Percentiles rank a stretch among this genome's conserved stretches.
phyloP scores from a whole-genome alignment of 345 rosid species.

The Boechera stricta region DNA sequence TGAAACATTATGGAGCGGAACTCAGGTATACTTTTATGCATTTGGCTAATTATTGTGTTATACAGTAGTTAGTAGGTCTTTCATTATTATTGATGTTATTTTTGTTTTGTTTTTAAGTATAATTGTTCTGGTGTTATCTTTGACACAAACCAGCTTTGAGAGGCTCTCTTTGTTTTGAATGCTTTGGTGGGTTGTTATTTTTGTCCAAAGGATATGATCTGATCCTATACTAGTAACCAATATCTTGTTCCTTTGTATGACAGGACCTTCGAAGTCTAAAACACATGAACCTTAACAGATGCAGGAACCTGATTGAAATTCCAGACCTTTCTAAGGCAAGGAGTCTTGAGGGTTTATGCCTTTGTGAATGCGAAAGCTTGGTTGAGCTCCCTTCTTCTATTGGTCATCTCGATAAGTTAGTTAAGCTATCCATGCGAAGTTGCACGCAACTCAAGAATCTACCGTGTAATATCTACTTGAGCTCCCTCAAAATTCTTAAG shows the following conservation, averaged over 20 bases:
- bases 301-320: slow-evolving; percentile 27
- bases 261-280: slow-evolving; percentile 32
- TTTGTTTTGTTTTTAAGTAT: neutral
- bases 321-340: slow-evolving; percentile 39
- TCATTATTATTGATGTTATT: neutral
- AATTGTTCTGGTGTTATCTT: slow-evolving; percentile 2
- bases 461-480: slow-evolving; percentile 6
- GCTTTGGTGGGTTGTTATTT: neutral
- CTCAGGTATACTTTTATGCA: slow-evolving; percentile 10
- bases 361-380: slow-evolving; percentile 33
- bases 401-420: slow-evolving; percentile 33
- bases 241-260: slow-evolving; percentile 7
- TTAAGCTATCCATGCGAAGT: slow-evolving; percentile 8
- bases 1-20: slow-evolving; percentile 35
- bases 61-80: neutral
- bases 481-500: slow-evolving; percentile 6
- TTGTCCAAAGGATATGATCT: neutral
- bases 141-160: neutral
- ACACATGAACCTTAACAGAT: slow-evolving; percentile 34
- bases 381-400: slow-evolving; percentile 36
- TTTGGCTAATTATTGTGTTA: neutral
- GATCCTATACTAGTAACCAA: neutral
- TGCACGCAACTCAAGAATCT: slow-evolving; percentile 37
- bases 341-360: slow-evolving; percentile 23
- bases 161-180: neutral